Percentiles rank a stretch among this genome's conserved stretches.
phyloP scores from a whole-genome alignment of 768 basidiomycete genomes.

The Phanerochaete carnosa region DNA sequence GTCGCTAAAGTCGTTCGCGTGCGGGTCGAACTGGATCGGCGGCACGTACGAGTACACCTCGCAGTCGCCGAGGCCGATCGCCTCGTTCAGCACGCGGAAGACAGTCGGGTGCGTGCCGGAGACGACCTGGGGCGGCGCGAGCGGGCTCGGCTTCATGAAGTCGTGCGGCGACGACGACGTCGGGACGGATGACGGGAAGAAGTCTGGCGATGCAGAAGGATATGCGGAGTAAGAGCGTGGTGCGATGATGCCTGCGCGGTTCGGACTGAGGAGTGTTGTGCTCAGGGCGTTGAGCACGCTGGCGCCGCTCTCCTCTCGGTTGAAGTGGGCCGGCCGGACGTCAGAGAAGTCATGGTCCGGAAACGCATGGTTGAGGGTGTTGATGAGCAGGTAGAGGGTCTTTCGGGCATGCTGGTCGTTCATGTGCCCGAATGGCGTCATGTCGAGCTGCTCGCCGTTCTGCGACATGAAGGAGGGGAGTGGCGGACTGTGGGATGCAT shows the following conservation, averaged over 20 bases:
- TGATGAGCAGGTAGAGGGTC: conserved; percentile 94
- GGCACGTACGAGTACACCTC: conserved; percentile 95
- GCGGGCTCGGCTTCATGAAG: conserved; percentile 53
- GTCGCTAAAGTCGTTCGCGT: conserved; percentile 77
- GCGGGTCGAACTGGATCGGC: conserved; percentile 92
- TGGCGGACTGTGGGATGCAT: conserved; percentile 80
- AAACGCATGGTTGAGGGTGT: conserved; percentile 95
- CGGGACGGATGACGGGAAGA: conserved; percentile 74
- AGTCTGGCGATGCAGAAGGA: conserved; percentile 66
- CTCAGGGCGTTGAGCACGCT: conserved; percentile 82
- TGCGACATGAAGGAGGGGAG: conserved; percentile 76
- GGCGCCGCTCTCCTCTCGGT: conserved; percentile 70
- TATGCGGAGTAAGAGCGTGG: conserved; percentile 86
- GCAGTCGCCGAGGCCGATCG: conserved; percentile 86
- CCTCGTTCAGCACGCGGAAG: conserved; percentile 84
- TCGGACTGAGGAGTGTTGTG: conserved; percentile 75
- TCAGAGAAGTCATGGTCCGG: conserved; percentile 97
- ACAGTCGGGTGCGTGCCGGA: conserved; percentile 87
- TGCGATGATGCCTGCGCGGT: conserved; percentile 59
- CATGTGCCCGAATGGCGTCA: conserved; percentile 89
- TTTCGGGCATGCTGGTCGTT: conserved; percentile 82
- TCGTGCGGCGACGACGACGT: conserved; percentile 69
- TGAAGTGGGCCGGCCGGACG: conserved; percentile 87
- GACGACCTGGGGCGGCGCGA: conserved; percentile 67
- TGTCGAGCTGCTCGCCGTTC: conserved; percentile 59